A percentile compares a stretch with the other conserved stretches of the same genome.
These are phyloP conservation scores for Aspergillus affinis DNA, from an alignment of 495 filamentous ascomycete species.

Conservation along the genomic window DNA sequence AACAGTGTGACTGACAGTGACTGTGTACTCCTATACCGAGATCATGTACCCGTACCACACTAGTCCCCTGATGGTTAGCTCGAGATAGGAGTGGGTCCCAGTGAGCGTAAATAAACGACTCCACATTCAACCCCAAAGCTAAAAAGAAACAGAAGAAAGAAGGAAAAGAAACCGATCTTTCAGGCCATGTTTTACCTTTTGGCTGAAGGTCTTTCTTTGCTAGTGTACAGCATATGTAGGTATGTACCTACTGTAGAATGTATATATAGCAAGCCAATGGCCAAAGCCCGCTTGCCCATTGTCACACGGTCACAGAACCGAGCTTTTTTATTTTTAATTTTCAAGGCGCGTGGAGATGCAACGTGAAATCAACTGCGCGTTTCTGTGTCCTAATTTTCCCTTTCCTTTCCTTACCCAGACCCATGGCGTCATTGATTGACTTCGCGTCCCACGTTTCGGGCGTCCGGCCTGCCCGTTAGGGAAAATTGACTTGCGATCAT, in stretches of 20 bases:
- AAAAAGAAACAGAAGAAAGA: constrained; percentile 7
- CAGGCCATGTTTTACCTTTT: background rate
- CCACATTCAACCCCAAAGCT: constrained; percentile 26
- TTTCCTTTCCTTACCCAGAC: background rate
- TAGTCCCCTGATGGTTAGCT: constrained; percentile 5
- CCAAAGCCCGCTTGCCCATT: background rate
- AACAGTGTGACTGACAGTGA: no score
- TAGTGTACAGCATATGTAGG: background rate
- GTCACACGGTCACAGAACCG: constrained; percentile 1
- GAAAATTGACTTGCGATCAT: constrained; percentile 18
- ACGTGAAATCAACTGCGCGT: constrained; percentile 14
- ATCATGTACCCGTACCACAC: background rate
- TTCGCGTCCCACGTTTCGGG: constrained; percentile 29
- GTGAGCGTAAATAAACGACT: constrained; percentile 29
- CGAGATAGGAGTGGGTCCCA: constrained; percentile 16
- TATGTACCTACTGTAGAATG: no score
- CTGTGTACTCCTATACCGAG: constrained; percentile 1
- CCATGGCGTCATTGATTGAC: constrained; percentile 28
- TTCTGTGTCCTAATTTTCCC: background rate
- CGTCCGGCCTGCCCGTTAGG: constrained; percentile 20
- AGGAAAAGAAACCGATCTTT: background rate
- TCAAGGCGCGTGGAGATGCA: constrained; percentile 10
- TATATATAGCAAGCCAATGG: constrained; percentile 2
- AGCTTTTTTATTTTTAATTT: background rate
- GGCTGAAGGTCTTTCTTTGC: background rate